phyloP scores from a whole-genome alignment of 2,329 filamentous ascomycete species.

The Neopestalotiopsis sp. region DNA sequence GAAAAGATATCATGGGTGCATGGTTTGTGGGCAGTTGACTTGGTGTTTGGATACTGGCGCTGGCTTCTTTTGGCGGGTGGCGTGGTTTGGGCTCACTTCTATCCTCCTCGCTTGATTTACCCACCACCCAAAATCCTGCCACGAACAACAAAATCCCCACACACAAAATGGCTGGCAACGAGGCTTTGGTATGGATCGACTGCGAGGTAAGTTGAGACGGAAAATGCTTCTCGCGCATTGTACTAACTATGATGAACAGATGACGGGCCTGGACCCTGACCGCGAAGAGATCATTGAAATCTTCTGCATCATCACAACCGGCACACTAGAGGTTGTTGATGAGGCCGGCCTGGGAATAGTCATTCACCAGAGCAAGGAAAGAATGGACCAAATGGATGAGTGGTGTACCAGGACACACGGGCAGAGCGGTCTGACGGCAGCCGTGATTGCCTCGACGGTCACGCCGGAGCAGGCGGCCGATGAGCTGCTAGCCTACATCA shows the following conservation, averaged over 20 bases:
- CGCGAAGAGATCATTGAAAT: constrained; percentile 89
- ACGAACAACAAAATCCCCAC: not conserved
- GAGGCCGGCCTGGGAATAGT: constrained; percentile 78
- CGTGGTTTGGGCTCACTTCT: no score
- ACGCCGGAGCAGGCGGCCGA: constrained; percentile 75
- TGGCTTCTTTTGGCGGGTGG: no score
- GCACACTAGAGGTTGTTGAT: constrained; percentile 77
- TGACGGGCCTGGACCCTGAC: constrained; percentile 85
- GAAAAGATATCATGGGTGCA: no score
- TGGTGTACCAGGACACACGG: constrained; percentile 88
- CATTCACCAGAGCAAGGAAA: constrained; percentile 73
- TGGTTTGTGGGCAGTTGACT: no score
- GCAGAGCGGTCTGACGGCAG: constrained; percentile 78
- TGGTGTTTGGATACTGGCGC: no score
- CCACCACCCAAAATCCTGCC: no score
- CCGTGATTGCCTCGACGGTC: constrained; percentile 74
- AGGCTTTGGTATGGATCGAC: constrained; percentile 31
- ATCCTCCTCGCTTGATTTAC: no score
- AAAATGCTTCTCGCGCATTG: not conserved
- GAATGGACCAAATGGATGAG: constrained; percentile 79
- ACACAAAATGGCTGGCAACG: constrained; percentile 21
- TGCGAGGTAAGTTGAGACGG: constrained; percentile 49
- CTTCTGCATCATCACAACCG: constrained; percentile 88
- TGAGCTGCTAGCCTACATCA: constrained; percentile 78
- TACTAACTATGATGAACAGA: constrained; percentile 56